Percentiles rank a stretch among this genome's conserved stretches.
phyloP scores from a whole-genome alignment of 2,329 filamentous ascomycete genomes.

The Monosporascus sp. region DNA sequence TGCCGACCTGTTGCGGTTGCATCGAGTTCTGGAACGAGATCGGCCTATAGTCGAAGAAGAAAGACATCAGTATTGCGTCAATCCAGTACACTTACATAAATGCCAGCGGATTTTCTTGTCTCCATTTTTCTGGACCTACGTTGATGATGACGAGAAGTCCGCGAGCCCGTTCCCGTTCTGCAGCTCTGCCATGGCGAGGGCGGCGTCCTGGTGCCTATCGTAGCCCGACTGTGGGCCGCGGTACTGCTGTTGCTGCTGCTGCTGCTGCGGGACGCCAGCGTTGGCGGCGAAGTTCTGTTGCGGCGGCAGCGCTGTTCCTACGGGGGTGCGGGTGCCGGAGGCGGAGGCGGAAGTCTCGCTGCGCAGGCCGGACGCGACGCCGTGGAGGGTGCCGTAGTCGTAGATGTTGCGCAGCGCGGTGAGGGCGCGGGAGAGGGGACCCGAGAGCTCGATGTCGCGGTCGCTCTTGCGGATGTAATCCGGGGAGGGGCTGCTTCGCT shows the following conservation, averaged over 20 bases:
- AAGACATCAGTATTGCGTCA: too few species aligned
- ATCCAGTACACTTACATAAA: too few species aligned
- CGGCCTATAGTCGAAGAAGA: background rate
- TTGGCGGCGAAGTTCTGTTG: conserved; percentile 24
- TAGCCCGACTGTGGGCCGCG: conserved; percentile 22
- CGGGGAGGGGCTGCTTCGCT: conserved; percentile 46
- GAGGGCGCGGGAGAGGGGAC: conserved; percentile 55
- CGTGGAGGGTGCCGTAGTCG: conserved; percentile 56
- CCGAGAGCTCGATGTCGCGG: conserved; percentile 57
- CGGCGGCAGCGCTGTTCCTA: conserved; percentile 39
- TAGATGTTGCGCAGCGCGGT: conserved; percentile 61
- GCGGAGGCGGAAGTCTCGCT: conserved; percentile 35
- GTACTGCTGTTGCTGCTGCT: conserved; percentile 18
- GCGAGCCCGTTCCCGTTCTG: conserved; percentile 49
- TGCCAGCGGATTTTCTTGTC: background rate
- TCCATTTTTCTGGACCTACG: background rate
- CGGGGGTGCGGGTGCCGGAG: conserved; percentile 38
- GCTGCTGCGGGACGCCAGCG: conserved; percentile 41
- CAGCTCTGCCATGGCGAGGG: conserved; percentile 60
- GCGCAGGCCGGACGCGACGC: conserved; percentile 36
- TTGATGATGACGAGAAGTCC: conserved; percentile 38
- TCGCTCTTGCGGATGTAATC: conserved; percentile 50
- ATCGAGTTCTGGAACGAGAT: conserved; percentile 28
- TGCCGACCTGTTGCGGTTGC: conserved; percentile 20
- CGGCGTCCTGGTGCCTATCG: conserved; percentile 56